Evolutionary conservation across 768 basidiomycete genomes (phyloP).

Genomic region (Mrakia blollopis): DNA sequence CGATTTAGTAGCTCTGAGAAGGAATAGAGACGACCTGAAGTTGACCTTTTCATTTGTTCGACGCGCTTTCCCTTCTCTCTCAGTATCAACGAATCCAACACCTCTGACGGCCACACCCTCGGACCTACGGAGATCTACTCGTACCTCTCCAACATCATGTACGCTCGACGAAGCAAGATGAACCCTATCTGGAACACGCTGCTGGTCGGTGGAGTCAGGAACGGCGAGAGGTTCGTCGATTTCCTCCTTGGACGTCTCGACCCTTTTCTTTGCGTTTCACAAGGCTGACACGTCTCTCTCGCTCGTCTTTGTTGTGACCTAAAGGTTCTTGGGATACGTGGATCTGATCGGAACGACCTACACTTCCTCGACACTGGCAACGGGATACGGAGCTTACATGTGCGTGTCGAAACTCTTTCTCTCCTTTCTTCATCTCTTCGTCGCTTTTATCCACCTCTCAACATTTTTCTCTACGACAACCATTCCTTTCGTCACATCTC

Average conservation of each 20-base stretch:
- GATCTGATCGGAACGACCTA: conserved; percentile 97
- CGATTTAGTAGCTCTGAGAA: no score
- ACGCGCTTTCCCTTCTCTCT: neutral
- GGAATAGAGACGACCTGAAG: neutral
- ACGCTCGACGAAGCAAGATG: conserved; percentile 76
- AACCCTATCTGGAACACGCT: conserved; percentile 94
- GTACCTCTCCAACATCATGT: conserved; percentile 86
- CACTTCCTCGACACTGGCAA: conserved; percentile 83
- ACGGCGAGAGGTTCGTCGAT: conserved; percentile 63
- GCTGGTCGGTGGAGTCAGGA: conserved; percentile 84
- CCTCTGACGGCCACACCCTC: conserved; percentile 75
- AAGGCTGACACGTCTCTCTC: neutral
- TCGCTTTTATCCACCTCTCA: neutral
- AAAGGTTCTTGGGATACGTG: conserved; percentile 86
- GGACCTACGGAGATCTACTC: conserved; percentile 88
- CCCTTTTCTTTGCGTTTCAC: neutral
- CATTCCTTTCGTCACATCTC: neutral
- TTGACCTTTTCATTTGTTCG: neutral
- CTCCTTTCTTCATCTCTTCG: neutral
- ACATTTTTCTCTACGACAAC: neutral
- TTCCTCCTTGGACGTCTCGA: neutral
- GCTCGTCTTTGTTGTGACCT: neutral
- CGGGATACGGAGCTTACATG: conserved; percentile 88
- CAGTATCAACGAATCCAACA: conserved; percentile 64
- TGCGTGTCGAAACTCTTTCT: neutral